Evolutionary conservation across 352 stramenopile genomes (phyloP), one percentile per base, ranked within the genome.

Genomic region (Globisporangium camurandrum): DNA sequence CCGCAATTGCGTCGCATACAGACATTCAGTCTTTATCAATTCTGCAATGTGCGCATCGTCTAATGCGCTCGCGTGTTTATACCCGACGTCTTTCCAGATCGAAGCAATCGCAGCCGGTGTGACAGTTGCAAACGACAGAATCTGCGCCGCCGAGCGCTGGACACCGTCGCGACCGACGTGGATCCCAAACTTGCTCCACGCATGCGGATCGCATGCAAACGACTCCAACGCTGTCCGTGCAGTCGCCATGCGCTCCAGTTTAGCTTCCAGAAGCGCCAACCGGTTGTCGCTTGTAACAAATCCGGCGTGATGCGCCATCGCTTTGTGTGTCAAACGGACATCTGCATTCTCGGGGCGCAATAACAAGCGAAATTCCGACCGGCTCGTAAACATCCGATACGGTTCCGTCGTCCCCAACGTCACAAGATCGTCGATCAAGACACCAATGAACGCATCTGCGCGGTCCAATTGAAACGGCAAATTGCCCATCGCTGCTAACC

Each of bases 311-410:
- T 71, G 57, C 17, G 97, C 82, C 27, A 90, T 88, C 20, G 95
- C 97, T 54, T 91, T 94, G 6, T 83, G 75, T 46, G 95, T 99
- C 34, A 99, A 71, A 45, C 97, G 83, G 50, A 99, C 59, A 68
- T 99, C 97, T 9, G 96, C 95, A 68, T 99, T 99, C 63, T 99
- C 97, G 30, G 73, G 71, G n/a, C 86, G 77, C 44, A 96, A 64
- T 36, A 87, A 49, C 30, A 96, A 58, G 2, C 86, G 71, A 57
- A 90, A 95, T 70, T 98, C 95, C 20, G 87, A 95, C 24, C 95
- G 74, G n/a, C 84, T 97, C 1, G 97, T 99, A 67, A 99, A 99
- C 96, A 99, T 99, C 48, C 97, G 86, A 62, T 99, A 99, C 4
- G 96, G 97, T 61, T 99, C 97, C 8, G 84, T 93, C 14, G 94